phyloP scores from a whole-genome alignment of 768 basidiomycete genomes.

The Suillus weaverae region DNA sequence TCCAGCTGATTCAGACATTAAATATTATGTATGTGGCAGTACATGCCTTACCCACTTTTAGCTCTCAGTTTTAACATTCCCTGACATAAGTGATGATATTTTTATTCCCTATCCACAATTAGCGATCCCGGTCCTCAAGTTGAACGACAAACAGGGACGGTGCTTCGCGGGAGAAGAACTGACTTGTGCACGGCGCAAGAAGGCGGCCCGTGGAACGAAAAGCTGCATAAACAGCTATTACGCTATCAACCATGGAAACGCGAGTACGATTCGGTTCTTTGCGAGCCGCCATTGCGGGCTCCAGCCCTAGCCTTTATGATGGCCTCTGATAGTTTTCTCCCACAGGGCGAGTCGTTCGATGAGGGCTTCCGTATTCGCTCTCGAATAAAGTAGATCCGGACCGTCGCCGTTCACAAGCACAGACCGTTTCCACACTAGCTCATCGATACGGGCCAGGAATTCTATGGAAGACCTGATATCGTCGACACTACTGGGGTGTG shows the following conservation, averaged over 20 bases:
- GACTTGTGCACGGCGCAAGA: not conserved
- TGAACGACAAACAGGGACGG: not conserved
- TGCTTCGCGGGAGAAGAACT: not conserved
- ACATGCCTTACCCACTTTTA: not conserved
- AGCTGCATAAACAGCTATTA: too few species aligned
- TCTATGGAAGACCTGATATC: slow-evolving; percentile 25
- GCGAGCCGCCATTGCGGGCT: not conserved
- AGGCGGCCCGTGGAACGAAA: not conserved
- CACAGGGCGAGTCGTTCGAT: slow-evolving; percentile 27
- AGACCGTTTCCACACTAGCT: slow-evolving; percentile 29
- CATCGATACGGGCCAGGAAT: slow-evolving; percentile 28
- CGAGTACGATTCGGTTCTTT: not conserved
- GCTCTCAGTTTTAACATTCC: not conserved
- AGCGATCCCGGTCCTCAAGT: too few species aligned
- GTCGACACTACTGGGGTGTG: not conserved
- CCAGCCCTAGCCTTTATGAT: not conserved
- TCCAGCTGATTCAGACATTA: not conserved
- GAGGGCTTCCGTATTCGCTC: slow-evolving; percentile 26
- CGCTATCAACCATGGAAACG: not conserved
- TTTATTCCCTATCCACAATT: too few species aligned
- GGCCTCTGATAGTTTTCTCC: slow-evolving; percentile 27
- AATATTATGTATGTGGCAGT: too few species aligned
- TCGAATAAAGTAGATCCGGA: slow-evolving; percentile 21
- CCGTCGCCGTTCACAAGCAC: slow-evolving; percentile 9
- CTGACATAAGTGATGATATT: too few species aligned